Evolutionary conservation across 2,329 filamentous ascomycete genomes (phyloP).

Genomic region (Trichothecium roseum): DNA sequence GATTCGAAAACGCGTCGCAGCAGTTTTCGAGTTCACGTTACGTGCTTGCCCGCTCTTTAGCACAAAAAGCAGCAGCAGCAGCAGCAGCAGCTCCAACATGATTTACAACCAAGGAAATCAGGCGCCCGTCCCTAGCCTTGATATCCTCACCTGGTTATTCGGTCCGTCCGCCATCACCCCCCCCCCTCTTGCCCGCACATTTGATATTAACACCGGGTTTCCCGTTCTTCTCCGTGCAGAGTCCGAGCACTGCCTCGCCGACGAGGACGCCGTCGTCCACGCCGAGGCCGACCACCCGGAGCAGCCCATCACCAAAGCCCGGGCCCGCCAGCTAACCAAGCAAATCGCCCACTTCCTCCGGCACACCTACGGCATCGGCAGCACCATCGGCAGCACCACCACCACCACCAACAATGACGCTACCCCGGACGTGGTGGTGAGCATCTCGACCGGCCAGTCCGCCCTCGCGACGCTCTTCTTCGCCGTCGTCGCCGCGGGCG

Average conservation of each 20-base stretch:
- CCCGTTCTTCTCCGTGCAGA: conserved; percentile 18
- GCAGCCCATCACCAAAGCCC: conserved; percentile 41
- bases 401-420: conserved; percentile 18
- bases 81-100: conserved; percentile 13
- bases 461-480: conserved; percentile 43
- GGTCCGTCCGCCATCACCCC: conserved; percentile 16
- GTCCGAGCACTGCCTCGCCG: conserved; percentile 17
- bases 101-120: conserved; percentile 24
- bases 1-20: no score
- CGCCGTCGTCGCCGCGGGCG: conserved; percentile 46
- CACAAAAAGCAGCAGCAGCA: no score
- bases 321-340: conserved; percentile 35
- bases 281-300: conserved; percentile 44
- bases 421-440: conserved; percentile 38
- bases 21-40: no score
- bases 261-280: conserved; percentile 43
- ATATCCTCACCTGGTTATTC: conserved; percentile 32
- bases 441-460: conserved; percentile 45
- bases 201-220: no score
- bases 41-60: no score
- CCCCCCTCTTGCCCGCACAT: background rate
- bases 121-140: conserved; percentile 24
- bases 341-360: conserved; percentile 46
- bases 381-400: conserved; percentile 18
- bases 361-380: conserved; percentile 38